A percentile compares a stretch with the other conserved stretches of the same genome.
phyloP scores from a whole-genome alignment of 371 early-diverging fungal species.

The Cokeromyces recurvatus region DNA sequence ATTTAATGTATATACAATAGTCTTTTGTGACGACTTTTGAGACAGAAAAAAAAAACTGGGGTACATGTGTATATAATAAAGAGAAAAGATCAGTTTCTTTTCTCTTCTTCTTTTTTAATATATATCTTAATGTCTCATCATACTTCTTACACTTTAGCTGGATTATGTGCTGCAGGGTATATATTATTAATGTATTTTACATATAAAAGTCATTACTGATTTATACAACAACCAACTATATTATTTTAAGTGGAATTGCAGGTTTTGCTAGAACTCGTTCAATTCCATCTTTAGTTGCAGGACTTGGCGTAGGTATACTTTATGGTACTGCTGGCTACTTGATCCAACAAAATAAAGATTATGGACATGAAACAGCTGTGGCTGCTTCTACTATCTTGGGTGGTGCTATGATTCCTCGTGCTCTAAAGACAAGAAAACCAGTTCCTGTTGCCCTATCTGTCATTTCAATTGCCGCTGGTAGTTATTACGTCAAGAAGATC shows the following conservation, averaged over 20 bases:
- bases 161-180: constrained; percentile 38
- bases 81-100: too few relatives aligned
- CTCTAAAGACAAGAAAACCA: constrained; percentile 46
- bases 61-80: too few relatives aligned
- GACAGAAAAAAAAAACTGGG: too few relatives aligned
- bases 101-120: not conserved
- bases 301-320: constrained; percentile 56
- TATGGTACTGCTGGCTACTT: constrained; percentile 59
- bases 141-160: constrained; percentile 47
- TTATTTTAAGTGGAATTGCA: constrained; percentile 48
- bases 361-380: constrained; percentile 63
- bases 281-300: constrained; percentile 60
- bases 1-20: too few relatives aligned
- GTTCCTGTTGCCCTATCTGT: constrained; percentile 42
- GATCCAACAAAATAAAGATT: constrained; percentile 57
- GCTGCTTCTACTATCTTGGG: constrained; percentile 53
- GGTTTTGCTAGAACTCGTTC: constrained; percentile 59
- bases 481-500: constrained; percentile 48
- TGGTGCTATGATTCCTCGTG: constrained; percentile 60
- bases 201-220: not conserved
- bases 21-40: too few relatives aligned
- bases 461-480: constrained; percentile 38
- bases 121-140: constrained; percentile 36
- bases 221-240: not conserved
- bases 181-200: not conserved